Base-by-base conservation (phyloP, 169 alveolate species). In the Cryptosporidium sp. region DNA sequence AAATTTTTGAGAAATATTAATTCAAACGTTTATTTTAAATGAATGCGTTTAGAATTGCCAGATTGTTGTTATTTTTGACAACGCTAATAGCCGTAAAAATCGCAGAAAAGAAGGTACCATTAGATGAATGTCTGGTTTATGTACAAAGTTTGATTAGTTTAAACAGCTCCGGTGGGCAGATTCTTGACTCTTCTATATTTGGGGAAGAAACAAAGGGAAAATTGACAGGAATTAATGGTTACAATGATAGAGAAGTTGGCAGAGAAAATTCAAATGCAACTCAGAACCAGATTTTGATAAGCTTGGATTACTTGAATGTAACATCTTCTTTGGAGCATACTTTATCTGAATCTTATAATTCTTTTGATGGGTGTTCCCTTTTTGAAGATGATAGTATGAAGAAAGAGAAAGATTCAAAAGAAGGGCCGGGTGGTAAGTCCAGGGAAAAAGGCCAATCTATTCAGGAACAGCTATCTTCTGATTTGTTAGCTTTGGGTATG, bases 401-500 rank as follows among this genome's bases (percentile, higher is more conserved):
- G 33, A 69, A 69, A 69, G 84, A 45, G 9, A 70, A 70, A 12
- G 65, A 70, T 39, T 33, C 51, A 7, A 67, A 67, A 33, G 84
- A 70, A 12, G 62, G 59, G 21, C 0, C 41, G 8, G 18, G 29
- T 29, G 58, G 55, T 8, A 80, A 80, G 21, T 18, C 26, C 1
- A 80, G 37, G n/a, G 50, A 48, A 7, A 80, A 31, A 80, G 89
- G 89, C 0, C 45, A 31, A 0, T 62, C 89, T 33, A 80, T 80
- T 61, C 89, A 80, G 35, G 89, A 80, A 21, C 89, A 62, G 59
- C 23, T 80, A 37, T 62, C 89, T 18, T 41, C 75, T 9, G 89
- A 80, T 65, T 80, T 80, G 45, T 7, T 80, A 23, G 89, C 89
- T 12, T 65, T 80, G 75, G 89, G 80, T 7, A 16, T 65, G 62